Conservation (phyloP, 192 early-diverging fungal species). For the Linnemannia zychae region DNA sequence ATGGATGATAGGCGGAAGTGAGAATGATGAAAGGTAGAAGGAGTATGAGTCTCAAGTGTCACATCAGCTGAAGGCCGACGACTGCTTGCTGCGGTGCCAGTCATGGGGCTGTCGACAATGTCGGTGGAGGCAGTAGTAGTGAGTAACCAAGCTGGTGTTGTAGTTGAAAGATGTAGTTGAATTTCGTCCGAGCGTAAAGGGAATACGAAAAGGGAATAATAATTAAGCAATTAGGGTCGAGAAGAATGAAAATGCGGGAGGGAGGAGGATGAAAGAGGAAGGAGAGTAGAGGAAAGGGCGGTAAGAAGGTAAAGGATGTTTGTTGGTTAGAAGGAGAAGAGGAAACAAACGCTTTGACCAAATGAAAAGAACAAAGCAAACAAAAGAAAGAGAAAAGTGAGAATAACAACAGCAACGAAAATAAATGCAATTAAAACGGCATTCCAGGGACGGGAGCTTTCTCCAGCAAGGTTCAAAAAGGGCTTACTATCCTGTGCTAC, state of each 20-base stretch:
- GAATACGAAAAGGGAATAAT: background rate
- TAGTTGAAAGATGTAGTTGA: background rate
- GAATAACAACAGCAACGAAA: background rate
- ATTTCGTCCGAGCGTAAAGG: background rate
- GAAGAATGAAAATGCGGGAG: background rate
- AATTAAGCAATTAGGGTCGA: background rate
- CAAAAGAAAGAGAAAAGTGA: background rate
- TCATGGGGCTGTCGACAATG: background rate
- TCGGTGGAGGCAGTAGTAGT: background rate
- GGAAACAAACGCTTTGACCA: background rate
- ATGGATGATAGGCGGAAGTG: background rate
- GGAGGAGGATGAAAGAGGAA: background rate
- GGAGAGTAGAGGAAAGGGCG: background rate
- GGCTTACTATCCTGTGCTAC: too few relatives aligned
- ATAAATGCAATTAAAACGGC: slow-evolving; percentile 9
- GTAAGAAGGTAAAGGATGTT: background rate
- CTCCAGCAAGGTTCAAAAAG: too few relatives aligned
- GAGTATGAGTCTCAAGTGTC: background rate
- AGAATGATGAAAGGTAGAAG: background rate
- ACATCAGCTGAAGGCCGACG: background rate
- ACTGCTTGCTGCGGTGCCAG: slow-evolving; percentile 1
- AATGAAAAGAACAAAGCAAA: background rate
- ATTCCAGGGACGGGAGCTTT: background rate
- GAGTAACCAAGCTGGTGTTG: background rate
- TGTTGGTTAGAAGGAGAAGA: background rate